Percentiles rank a stretch among this genome's conserved stretches.
phyloP scores from a whole-genome alignment of 1,139 yeast species.

The Debaryomyces nepalensis region DNA sequence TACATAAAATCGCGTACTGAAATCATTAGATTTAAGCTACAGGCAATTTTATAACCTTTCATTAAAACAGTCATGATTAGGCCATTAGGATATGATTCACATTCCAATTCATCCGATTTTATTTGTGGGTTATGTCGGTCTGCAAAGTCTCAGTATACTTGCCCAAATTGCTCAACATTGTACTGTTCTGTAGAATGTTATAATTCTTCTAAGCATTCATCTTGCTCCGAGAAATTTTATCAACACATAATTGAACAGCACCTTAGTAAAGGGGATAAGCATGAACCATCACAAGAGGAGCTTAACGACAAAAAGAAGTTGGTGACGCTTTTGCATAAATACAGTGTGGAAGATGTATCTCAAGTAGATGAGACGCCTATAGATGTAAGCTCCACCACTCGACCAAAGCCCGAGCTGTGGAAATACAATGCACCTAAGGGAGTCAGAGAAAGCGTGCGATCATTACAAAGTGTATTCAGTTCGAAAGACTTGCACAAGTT shows the following conservation, averaged over 20 bases:
- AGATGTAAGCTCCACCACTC: not conserved
- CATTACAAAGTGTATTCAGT: constrained; percentile 6
- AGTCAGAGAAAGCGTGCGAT: not conserved
- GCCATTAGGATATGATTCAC: constrained; percentile 8
- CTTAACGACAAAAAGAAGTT: constrained; percentile 7
- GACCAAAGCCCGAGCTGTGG: constrained; percentile 1
- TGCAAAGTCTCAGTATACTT: constrained; percentile 13
- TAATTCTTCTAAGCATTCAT: constrained; percentile 14
- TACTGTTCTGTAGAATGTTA: constrained; percentile 17
- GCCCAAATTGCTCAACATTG: constrained; percentile 15
- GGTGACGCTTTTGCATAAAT: constrained; percentile 8
- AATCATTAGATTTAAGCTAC: not conserved
- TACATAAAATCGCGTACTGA: constrained; percentile 2
- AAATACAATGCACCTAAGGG: constrained; percentile 10
- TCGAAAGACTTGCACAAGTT: constrained; percentile 10
- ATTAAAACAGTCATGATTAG: constrained; percentile 4
- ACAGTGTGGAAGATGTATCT: not conserved
- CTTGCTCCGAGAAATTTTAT: constrained; percentile 15
- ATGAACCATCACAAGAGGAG: constrained; percentile 4
- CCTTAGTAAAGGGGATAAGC: constrained; percentile 5
- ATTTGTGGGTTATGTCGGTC: constrained; percentile 7
- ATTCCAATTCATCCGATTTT: constrained; percentile 2
- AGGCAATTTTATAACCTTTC: not conserved
- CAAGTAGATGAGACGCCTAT: not conserved
- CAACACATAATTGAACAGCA: constrained; percentile 3